A percentile compares a stretch with the other conserved stretches of the same genome.
Evolutionary conservation across 2,329 filamentous ascomycete species (phyloP).

Genomic region (Talaromyces sp.): DNA sequence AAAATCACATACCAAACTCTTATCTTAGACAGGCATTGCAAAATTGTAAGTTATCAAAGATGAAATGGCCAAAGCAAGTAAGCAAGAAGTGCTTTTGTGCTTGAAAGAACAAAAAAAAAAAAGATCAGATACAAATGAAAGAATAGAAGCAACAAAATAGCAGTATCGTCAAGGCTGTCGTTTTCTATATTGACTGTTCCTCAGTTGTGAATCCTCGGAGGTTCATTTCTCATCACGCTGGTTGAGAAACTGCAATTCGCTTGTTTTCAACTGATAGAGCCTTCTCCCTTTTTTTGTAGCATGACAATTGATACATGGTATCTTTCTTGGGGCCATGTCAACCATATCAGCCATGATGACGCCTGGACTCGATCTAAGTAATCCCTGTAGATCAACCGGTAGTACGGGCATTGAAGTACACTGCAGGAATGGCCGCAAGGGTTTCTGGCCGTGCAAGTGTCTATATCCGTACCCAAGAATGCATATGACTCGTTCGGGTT

Average conservation of each 20-base stretch:
- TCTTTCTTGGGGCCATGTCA: too few relatives aligned
- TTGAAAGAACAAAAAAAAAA: neutral
- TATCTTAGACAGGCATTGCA: neutral
- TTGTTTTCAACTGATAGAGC: too few relatives aligned
- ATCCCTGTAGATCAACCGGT: too few relatives aligned
- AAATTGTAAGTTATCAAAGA: neutral
- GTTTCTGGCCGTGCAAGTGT: too few relatives aligned
- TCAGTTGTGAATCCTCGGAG: slow-evolving; percentile 5
- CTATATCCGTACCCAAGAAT: neutral
- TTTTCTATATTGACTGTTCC: neutral
- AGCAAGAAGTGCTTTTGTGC: slow-evolving; percentile 1
- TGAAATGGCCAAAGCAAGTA: neutral
- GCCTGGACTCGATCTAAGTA: too few relatives aligned
- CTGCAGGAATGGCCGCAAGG: too few relatives aligned
- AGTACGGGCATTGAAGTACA: too few relatives aligned
- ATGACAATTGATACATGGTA: too few relatives aligned
- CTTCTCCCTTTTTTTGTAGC: too few relatives aligned
- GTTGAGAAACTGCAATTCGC: too few relatives aligned
- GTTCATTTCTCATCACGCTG: too few relatives aligned
- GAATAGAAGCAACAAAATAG: neutral
- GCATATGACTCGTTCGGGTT: neutral
- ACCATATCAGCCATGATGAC: too few relatives aligned
- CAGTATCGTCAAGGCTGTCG: neutral
- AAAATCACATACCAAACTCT: slow-evolving; percentile 11
- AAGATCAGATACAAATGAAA: neutral